These are phyloP conservation scores for Hanseniaspora meyeri DNA, from an alignment of 805 yeast genomes.

Conservation along the genomic window DNA sequence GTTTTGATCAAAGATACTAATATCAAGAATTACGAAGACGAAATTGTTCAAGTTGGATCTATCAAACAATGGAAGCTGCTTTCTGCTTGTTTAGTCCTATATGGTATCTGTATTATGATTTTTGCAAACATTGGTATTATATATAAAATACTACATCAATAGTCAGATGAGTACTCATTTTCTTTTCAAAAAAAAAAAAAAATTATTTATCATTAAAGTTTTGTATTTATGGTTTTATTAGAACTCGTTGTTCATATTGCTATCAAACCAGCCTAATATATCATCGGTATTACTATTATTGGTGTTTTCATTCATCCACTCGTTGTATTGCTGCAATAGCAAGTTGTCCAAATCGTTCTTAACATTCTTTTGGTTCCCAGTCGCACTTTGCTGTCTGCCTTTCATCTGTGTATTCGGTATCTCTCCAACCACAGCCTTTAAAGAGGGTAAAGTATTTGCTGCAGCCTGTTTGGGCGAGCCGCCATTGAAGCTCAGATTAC, in stretches of 20 bases:
- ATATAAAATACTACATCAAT: conserved; percentile 3
- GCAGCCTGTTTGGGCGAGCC: background rate
- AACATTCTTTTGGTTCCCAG: conserved; percentile 13
- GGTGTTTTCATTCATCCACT: conserved; percentile 65
- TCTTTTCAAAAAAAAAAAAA: background rate
- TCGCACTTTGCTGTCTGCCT: conserved; percentile 2
- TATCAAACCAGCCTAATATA: conserved; percentile 87
- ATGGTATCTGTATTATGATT: background rate
- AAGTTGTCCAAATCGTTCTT: conserved; percentile 37
- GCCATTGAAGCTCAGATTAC: background rate
- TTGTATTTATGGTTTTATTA: conserved; percentile 19
- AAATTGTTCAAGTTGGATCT: background rate
- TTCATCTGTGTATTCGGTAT: background rate
- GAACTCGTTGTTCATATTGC: conserved; percentile 57
- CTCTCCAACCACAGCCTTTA: background rate
- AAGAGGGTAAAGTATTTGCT: background rate
- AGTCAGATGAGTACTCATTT: too few species aligned
- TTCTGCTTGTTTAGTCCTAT: background rate
- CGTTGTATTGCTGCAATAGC: conserved; percentile 70
- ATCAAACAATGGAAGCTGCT: conserved; percentile 1
- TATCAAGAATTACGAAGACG: background rate
- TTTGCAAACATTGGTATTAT: conserved; percentile 9
- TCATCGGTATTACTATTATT: conserved; percentile 45
- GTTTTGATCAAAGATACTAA: background rate
- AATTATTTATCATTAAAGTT: background rate